phyloP scores from a whole-genome alignment of 2,329 filamentous ascomycete species.

The Paecilomyces sp. region DNA sequence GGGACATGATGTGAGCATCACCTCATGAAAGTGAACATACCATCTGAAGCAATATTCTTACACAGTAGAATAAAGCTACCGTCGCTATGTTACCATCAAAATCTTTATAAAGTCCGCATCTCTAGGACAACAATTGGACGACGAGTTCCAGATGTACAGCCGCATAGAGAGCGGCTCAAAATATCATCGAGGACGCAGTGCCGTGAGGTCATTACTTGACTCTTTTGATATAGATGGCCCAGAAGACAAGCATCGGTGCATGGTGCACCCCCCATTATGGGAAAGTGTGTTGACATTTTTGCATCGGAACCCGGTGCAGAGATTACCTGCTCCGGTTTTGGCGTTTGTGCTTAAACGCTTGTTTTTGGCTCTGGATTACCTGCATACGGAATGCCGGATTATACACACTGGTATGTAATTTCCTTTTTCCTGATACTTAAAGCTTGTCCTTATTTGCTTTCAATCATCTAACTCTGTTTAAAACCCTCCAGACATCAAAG shows the following conservation, averaged over 20 bases:
- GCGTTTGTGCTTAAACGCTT: conserved; percentile 31
- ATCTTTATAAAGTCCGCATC: conserved; percentile 20
- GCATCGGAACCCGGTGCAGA: conserved; percentile 28
- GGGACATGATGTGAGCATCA: too few species aligned
- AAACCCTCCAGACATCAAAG: conserved; percentile 33
- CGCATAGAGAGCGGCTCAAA: conserved; percentile 21
- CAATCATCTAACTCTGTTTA: conserved; percentile 1
- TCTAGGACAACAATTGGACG: conserved; percentile 20
- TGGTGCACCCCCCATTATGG: conserved; percentile 37
- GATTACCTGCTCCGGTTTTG: conserved; percentile 18
- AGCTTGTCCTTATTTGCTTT: conserved; percentile 1
- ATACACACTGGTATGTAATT: conserved; percentile 41
- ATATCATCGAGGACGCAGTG: conserved; percentile 21
- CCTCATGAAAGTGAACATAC: too few species aligned
- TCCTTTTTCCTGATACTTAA: conserved; percentile 35
- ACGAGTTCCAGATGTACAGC: conserved; percentile 40
- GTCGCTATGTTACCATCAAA: conserved; percentile 23
- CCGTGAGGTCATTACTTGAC: conserved; percentile 8
- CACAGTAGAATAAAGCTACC: conserved; percentile 8
- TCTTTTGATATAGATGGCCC: neutral
- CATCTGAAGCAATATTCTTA: too few species aligned
- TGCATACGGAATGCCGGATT: conserved; percentile 41
- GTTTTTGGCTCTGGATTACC: conserved; percentile 39
- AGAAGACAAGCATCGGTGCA: conserved; percentile 23
- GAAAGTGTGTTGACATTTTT: conserved; percentile 36